Conservation (phyloP, 192 early-diverging fungal species). For the Piromyces finnis region DNA sequence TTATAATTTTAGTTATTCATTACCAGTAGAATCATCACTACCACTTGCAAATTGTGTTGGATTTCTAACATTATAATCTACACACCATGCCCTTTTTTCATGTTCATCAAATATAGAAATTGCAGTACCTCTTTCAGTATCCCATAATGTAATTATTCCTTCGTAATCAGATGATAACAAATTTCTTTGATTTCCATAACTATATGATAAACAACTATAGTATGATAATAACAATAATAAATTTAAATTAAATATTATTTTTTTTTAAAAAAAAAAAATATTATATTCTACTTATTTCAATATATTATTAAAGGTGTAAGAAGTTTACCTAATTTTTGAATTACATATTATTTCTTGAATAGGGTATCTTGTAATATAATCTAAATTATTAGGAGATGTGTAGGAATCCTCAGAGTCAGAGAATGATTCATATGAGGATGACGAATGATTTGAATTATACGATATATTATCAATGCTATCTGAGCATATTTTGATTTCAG, state of each 20-base stretch:
- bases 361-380: constrained; percentile 33
- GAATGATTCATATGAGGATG: neutral
- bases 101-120: constrained; percentile 66
- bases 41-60: constrained; percentile 67
- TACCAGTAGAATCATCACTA: constrained; percentile 73
- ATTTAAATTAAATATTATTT: neutral
- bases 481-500: neutral
- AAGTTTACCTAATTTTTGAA: constrained; percentile 73
- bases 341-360: constrained; percentile 54
- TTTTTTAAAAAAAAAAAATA: no score
- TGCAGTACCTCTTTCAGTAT: constrained; percentile 39
- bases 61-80: constrained; percentile 63
- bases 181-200: constrained; percentile 66
- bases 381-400: constrained; percentile 1
- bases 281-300: no score
- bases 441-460: neutral
- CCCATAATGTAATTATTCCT: constrained; percentile 78
- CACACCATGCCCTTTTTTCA: constrained; percentile 81
- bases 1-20: no score
- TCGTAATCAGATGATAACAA: constrained; percentile 87
- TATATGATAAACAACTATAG: constrained; percentile 82
- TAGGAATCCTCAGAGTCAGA: neutral
- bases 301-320: no score
- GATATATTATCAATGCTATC: constrained; percentile 3
- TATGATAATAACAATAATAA: neutral